Evolutionary conservation across 371 early-diverging fungal genomes (phyloP).

Genomic region (Funneliformis caledonium): DNA sequence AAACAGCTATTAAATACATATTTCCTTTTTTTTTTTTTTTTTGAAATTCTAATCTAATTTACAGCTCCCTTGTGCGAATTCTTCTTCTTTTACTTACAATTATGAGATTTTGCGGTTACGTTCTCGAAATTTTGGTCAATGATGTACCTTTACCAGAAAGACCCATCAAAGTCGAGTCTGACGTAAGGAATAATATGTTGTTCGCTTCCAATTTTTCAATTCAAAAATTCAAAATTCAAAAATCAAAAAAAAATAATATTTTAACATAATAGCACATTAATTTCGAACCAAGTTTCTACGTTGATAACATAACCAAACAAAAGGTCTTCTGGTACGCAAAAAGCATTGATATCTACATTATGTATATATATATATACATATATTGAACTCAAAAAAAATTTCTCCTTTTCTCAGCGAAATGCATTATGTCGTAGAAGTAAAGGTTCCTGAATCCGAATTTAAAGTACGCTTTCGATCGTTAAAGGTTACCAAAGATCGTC

Average conservation of each 20-base stretch:
- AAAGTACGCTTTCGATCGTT: background rate
- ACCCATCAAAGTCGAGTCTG: background rate
- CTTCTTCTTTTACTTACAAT: background rate
- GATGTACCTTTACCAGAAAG: background rate
- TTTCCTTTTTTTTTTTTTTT: too few relatives aligned
- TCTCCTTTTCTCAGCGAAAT: background rate
- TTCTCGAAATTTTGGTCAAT: background rate
- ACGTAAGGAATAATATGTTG: background rate
- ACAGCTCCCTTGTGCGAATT: too few relatives aligned
- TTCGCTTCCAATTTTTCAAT: too few relatives aligned
- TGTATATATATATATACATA: too few relatives aligned
- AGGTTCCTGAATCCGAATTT: background rate
- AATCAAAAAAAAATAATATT: too few relatives aligned
- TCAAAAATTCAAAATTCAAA: too few relatives aligned
- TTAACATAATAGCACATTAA: background rate
- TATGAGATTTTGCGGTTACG: background rate
- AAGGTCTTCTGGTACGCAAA: background rate
- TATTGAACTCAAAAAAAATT: too few relatives aligned
- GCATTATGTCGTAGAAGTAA: background rate
- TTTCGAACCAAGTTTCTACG: background rate
- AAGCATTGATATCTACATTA: too few relatives aligned
- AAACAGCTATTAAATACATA: too few relatives aligned
- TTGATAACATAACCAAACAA: background rate
- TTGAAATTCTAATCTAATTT: too few relatives aligned
- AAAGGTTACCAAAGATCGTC: background rate